phyloP scores from a whole-genome alignment of 257 asterid species.

The Nicotiana tabacum region DNA sequence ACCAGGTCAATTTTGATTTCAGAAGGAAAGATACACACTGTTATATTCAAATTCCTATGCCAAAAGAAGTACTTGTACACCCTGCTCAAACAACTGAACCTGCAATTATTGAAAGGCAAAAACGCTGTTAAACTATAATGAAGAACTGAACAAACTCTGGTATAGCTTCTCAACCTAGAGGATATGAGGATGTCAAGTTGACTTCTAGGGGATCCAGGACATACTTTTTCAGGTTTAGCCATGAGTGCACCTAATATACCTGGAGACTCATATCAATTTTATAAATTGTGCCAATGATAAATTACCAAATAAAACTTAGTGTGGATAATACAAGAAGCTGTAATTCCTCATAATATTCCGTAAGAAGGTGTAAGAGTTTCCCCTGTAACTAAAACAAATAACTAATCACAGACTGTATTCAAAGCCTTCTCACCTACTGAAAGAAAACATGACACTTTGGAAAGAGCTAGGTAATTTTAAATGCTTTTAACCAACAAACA shows the following conservation, averaged over 20 bases:
- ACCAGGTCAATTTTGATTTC: not conserved
- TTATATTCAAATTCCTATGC: conserved; percentile 61
- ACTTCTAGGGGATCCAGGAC: not conserved
- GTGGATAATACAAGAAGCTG: not conserved
- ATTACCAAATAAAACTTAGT: not conserved
- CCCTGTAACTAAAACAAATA: not conserved
- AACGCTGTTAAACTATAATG: not conserved
- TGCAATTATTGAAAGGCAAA: conserved; percentile 27
- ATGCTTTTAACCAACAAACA: not conserved
- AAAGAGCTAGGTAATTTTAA: not conserved
- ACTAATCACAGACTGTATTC: not conserved
- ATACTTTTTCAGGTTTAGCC: not conserved
- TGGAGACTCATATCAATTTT: not conserved
- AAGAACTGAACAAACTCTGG: not conserved
- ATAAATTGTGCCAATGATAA: not conserved
- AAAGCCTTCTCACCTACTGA: not conserved
- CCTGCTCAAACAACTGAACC: conserved; percentile 92
- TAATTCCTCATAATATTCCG: not conserved
- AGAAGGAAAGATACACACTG: conserved; percentile 33
- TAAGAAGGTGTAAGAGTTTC: not conserved
- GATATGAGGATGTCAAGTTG: not conserved
- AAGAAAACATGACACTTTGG: not conserved
- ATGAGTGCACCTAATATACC: not conserved
- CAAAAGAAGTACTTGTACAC: conserved; percentile 93
- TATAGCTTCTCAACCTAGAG: not conserved